Conservation (phyloP, 345 rosid genomes). For the Eutrema heterophyllum region DNA sequence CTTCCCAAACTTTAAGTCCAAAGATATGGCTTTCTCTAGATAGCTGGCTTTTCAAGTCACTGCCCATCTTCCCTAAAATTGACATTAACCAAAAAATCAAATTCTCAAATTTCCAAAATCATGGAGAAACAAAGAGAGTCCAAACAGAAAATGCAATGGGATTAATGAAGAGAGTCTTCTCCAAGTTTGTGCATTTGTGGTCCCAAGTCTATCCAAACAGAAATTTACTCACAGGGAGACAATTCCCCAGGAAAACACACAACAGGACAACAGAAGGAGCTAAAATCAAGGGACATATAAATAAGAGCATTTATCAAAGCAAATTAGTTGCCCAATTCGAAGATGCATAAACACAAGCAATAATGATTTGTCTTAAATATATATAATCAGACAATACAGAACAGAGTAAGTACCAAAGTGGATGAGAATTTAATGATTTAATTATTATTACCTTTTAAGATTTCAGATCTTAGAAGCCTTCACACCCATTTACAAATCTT, state of each 20-base stretch:
- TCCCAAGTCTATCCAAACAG: conserved; percentile 15
- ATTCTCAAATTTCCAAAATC: background rate
- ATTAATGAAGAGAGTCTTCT: background rate
- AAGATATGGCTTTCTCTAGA: conserved; percentile 64
- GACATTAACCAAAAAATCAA: background rate
- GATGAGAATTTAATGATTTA: conserved; percentile 5
- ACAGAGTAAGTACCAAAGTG: conserved; percentile 13
- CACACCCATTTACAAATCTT: conserved; percentile 16
- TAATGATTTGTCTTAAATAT: conserved; percentile 4
- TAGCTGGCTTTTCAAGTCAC: conserved; percentile 57
- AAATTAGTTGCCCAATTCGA: background rate
- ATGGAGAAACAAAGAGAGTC: background rate
- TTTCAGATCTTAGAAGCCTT: conserved; percentile 46
- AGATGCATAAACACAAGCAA: conserved; percentile 9
- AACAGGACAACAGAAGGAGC: conserved; percentile 11
- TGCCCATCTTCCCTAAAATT: conserved; percentile 44
- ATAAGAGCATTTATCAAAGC: background rate
- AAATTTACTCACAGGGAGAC: conserved; percentile 10
- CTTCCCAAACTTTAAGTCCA: conserved; percentile 84
- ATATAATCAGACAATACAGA: background rate
- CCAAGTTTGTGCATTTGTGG: conserved; percentile 2
- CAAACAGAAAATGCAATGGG: background rate
- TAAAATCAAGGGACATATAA: conserved; percentile 16
- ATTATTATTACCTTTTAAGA: conserved; percentile 33
- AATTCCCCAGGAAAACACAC: conserved; percentile 11